Conservation (phyloP, 2,329 filamentous ascomycete genomes). For the Trichoderma atrobrunneum region DNA sequence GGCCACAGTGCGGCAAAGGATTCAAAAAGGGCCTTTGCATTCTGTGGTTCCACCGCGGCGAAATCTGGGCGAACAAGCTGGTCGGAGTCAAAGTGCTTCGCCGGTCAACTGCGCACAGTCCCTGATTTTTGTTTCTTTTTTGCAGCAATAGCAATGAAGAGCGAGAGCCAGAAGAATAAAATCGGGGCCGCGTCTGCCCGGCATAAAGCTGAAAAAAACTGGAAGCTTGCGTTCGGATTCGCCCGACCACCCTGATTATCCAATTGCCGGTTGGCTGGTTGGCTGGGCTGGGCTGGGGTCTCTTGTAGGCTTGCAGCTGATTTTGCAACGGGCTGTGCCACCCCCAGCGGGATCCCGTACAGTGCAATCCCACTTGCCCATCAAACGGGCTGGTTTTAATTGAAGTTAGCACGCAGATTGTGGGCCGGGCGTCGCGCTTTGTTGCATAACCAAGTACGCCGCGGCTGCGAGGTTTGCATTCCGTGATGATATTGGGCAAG, state of each 20-base stretch:
- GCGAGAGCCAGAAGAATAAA: neutral
- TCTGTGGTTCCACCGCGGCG: neutral
- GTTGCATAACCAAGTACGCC: neutral
- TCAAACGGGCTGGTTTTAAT: neutral
- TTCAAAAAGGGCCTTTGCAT: neutral
- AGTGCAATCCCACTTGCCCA: neutral
- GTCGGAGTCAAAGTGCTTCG: neutral
- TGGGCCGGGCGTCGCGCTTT: neutral
- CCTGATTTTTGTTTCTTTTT: neutral
- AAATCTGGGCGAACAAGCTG: neutral
- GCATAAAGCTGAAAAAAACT: neutral
- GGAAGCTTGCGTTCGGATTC: neutral
- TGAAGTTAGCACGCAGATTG: neutral
- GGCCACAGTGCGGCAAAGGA: slow-evolving; percentile 20
- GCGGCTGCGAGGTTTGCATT: neutral
- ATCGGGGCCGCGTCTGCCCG: neutral
- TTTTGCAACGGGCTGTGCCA: slow-evolving; percentile 2
- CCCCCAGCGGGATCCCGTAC: slow-evolving; percentile 10
- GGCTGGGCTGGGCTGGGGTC: neutral
- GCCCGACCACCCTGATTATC: neutral
- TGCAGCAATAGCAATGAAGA: neutral
- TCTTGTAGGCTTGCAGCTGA: neutral
- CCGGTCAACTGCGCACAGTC: neutral
- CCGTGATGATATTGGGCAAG: neutral
- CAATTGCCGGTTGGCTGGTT: slow-evolving; percentile 10